Base-by-base conservation (phyloP, 768 basidiomycete species). In the Psilocybe subaeruginosa region DNA sequence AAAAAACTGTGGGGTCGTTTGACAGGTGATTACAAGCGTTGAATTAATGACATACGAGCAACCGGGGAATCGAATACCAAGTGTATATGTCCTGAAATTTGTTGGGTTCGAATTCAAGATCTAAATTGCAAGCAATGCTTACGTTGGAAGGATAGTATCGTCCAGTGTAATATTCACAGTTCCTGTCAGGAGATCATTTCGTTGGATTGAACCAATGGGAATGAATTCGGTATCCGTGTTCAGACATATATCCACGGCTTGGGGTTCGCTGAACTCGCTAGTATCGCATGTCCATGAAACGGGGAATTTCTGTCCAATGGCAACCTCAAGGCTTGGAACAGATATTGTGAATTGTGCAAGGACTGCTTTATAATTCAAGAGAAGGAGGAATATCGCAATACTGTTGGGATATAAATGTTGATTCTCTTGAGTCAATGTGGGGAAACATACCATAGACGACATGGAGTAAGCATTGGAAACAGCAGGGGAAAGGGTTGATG, bases 61-160 rank as follows among this genome's bases (percentile, higher is more conserved):
- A 56, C 60, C 60, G 45, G 60, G 47, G 39, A 56, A 56, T 33
- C 60, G 41, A 17, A 61, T 56, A 41, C 60, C 60, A 1, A 61
- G 29, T 33, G 47, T 46, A 35, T 61, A 61, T 7, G 60, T 61
- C 48, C 58, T 59, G 37, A 46, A 23, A 35, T 7, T 30, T 49
- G 9, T 35, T 9, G 33, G 33, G 9, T 7, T 7, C 9, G 6
- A 9, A 35, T 35, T 7, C 33, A 35, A 9, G 9, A 35, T 37
- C n/a, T 46, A 6, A 3, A 19, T n/a, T 4, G 17, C 6, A 59
- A 45, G 7, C 4, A 11, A 27, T 53, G 19, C 58, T 7, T 37
- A 59, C 58, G 23, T 16, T 14, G 60, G 60, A 27, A 33, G n/a
- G 5, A 61, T 61, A 23, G 48, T 56, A 45, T 61, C 48, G 45